Base-by-base conservation (phyloP, 2,329 filamentous ascomycete genomes). In the Myriosclerotinia curreyana region DNA sequence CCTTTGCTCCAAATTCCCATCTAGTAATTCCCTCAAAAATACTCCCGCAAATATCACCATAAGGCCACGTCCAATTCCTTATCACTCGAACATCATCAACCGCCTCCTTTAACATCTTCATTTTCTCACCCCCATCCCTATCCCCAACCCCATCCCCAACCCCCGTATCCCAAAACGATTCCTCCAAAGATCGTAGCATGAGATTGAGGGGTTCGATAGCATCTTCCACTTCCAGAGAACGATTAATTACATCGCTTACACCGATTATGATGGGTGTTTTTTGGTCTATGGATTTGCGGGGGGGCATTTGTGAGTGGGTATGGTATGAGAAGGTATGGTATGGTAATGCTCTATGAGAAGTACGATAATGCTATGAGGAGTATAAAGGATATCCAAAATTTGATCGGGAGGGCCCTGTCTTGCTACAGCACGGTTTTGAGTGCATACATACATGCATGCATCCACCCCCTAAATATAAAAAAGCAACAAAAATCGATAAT, bases 161-260 rank as follows among this genome's bases (percentile, higher is more conserved):
- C 5, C 51, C 36, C 1, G 22, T 34, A 53, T 64, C 48, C 9
- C 17, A 11, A 14, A 62, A 36, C 9, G 55, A 22, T 9, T 25
- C 20, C 46, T 12, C n/a, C 0, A 58, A 22, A 15, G 38, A 22
- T 20, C 5, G 12, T 1, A 34, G 1, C 50, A 89, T 89, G 6
- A 89, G 74, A 28, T 81, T 74, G 2, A 83, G 77, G 0, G 86
- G 86, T 70, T 89, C 86, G 36, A 81, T 77, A 9, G 84, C 83
- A 72, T 85, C 79, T 66, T 80, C 75, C 5, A 82, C 65, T 36
- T 76, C 75, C 36, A 76, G 76, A 3, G 83, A 83, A 56, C 80
- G 79, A 71, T 89, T 88, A 65, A 83, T 81, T 66, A 86, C 74
- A 70, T 89, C 86, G 62, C 80, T 85, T 0, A 88, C 82, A 38